These are phyloP conservation scores for Nyssa sinensis DNA, from an alignment of 148 eudicot genomes.

Conservation along the genomic window DNA sequence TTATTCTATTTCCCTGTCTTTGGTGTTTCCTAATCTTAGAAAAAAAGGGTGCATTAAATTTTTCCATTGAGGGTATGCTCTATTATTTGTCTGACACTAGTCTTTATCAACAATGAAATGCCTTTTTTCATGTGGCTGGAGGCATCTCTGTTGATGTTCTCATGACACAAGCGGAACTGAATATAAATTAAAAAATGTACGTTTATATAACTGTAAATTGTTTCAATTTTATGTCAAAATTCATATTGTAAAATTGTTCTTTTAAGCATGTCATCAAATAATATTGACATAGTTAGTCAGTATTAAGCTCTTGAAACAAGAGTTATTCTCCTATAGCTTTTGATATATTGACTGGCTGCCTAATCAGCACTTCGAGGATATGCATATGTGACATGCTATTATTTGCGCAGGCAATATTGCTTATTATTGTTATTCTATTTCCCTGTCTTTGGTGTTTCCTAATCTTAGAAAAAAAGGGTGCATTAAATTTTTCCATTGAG, in stretches of 20 bases:
- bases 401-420: not conserved
- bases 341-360: not conserved
- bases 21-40: not conserved
- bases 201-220: not conserved
- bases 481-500: too few species aligned
- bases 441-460: too few species aligned
- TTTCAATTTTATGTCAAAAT: not conserved
- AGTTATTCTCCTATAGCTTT: not conserved
- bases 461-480: too few species aligned
- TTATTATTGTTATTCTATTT: too few species aligned
- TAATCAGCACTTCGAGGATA: not conserved
- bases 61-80: not conserved
- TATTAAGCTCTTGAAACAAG: too few species aligned
- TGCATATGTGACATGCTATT: not conserved
- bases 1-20: not conserved
- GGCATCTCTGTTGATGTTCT: not conserved
- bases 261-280: too few species aligned
- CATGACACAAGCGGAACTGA: not conserved
- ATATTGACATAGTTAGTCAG: too few species aligned
- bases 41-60: not conserved
- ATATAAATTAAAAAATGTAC: not conserved
- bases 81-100: not conserved
- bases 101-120: not conserved
- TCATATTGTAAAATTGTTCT: too few species aligned
- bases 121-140: not conserved